Percentiles rank a stretch among this genome's conserved stretches.
Conservation (phyloP, 495 filamentous ascomycete species). For the Rostrohypoxylon terebratum region DNA sequence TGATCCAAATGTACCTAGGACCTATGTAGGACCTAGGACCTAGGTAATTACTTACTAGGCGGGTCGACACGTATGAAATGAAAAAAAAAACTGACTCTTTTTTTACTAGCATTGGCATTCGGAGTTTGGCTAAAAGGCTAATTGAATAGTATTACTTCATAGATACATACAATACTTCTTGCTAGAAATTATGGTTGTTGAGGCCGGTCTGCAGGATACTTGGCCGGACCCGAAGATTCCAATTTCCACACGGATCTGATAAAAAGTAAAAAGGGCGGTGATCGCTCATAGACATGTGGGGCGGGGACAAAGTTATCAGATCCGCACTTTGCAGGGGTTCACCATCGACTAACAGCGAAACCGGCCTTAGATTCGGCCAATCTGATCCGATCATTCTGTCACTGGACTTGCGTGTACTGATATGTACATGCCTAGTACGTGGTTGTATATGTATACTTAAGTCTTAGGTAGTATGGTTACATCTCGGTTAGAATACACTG, state of each 20-base stretch:
- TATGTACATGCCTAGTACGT: constrained; percentile 8
- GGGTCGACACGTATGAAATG: too few relatives aligned
- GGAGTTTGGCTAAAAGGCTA: background rate
- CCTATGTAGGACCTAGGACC: too few relatives aligned
- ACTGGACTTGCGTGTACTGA: constrained; percentile 3
- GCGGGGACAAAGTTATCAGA: constrained; percentile 47
- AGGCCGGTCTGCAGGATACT: background rate
- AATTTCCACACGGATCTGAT: constrained; percentile 41
- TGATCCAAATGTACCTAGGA: background rate
- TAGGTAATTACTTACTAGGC: too few relatives aligned
- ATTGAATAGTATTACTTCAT: background rate
- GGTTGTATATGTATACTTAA: background rate
- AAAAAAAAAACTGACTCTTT: background rate
- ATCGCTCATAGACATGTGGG: constrained; percentile 27
- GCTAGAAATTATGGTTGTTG: background rate
- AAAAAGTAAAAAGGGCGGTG: constrained; percentile 32
- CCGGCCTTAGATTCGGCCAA: constrained; percentile 31
- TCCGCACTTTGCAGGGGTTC: constrained; percentile 43
- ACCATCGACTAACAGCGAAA: constrained; percentile 27
- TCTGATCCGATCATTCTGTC: constrained; percentile 9
- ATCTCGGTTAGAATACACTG: constrained; percentile 20
- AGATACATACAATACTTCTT: background rate
- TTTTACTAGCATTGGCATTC: constrained; percentile 2
- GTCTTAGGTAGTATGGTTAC: background rate
- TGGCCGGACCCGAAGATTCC: constrained; percentile 10